Evolutionary conservation across 768 basidiomycete genomes (phyloP), one percentile per base, ranked within the genome.

Genomic region (Exidia glandulosa): DNA sequence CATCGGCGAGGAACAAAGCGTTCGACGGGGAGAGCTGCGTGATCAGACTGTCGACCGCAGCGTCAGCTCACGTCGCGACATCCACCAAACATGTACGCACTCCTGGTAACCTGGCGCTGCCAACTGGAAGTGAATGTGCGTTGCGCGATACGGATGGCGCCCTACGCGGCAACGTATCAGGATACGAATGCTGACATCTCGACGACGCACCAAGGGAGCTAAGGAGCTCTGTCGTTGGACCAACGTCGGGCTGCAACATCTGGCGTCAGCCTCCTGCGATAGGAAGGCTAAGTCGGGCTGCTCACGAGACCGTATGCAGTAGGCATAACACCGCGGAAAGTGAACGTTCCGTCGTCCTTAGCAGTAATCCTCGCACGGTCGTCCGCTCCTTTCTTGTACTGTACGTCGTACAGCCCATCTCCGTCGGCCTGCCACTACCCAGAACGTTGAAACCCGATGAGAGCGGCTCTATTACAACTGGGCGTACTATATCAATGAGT

Each of bases 341-440:
- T 64, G 60, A 71, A 69, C 6, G 62, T 62, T 23, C 71, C 71
- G 41, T 68, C 65, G 29, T 68, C 65, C 54, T 69, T 65, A 1
- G 70, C 70, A 12, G 69, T 32, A 56, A 73, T 70, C 32, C 64
- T 63, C 7, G 67, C 71, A 2, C 71, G 66, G 65, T 73, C 71
- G 34, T 67, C 64, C 7, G 68, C 68, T 23, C 23, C 19, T 19
- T 14, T 14, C 6, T 23, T 23, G 48, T 71, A 71, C 52, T 71
- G 70, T 25, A 73, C 68, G 56, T 74, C 73, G 61, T 72, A 74
- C 27, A 73, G 60, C 23, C 74, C 74, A 45, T 75, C 73, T 12
- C 71, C 73, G 63, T 74, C 74, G 31, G 74, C 72, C 66, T 75
- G 75, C 75, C 75, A 76, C 71, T 72, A 57, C 23, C n/a, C n/a